phyloP scores from a whole-genome alignment of 371 early-diverging fungal species.

The Dentiscutata heterogama region DNA sequence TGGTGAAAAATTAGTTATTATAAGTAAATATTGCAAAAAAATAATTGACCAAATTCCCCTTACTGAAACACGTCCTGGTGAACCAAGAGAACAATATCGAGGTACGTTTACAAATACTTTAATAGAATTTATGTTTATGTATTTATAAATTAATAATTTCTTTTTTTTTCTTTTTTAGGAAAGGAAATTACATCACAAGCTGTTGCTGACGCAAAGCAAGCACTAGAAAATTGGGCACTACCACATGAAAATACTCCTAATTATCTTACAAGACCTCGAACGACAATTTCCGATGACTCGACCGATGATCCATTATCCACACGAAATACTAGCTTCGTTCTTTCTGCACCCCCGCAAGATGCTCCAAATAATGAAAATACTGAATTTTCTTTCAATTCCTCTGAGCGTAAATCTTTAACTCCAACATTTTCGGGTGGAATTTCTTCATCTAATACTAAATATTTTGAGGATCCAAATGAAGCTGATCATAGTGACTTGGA shows the following conservation, averaged over 20 bases:
- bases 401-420: not conserved
- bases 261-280: not conserved
- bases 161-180: conserved; percentile 7
- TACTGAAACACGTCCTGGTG: conserved; percentile 19
- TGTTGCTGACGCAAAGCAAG: conserved; percentile 4
- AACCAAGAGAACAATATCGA: conserved; percentile 12
- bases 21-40: conserved; percentile 12
- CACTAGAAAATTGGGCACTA: conserved; percentile 13
- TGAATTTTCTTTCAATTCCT: not conserved
- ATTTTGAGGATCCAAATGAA: conserved; percentile 37
- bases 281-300: not conserved
- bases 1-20: conserved; percentile 25
- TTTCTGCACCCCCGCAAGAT: not conserved
- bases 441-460: not conserved
- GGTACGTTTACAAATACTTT: conserved; percentile 9
- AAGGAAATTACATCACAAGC: conserved; percentile 17
- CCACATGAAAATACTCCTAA: not conserved
- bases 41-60: conserved; percentile 36
- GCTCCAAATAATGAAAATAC: conserved; percentile 2
- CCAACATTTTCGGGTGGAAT: not conserved
- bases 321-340: not conserved
- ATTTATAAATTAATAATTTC: not conserved
- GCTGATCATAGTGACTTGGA: conserved; percentile 42
- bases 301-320: not conserved
- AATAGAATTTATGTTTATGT: not conserved